Evolutionary conservation across 192 early-diverging fungal species (phyloP).

Genomic region (Coemansia erecta): DNA sequence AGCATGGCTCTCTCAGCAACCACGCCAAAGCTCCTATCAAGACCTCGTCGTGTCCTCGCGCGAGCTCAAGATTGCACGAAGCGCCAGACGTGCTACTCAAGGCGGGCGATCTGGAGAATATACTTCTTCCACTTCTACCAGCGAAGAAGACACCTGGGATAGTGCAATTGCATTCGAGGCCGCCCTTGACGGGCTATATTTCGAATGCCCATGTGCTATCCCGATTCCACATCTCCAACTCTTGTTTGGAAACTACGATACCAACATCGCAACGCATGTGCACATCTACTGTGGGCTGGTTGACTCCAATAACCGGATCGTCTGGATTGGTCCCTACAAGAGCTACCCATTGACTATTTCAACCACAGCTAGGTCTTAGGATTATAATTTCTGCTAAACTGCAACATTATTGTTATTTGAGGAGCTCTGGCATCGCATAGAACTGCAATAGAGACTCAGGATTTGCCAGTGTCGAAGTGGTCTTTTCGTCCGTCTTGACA

Average conservation of each 20-base stretch:
- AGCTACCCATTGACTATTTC: constrained; percentile 47
- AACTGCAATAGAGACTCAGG: constrained; percentile 85
- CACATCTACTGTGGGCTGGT: constrained; percentile 38
- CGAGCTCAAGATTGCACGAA: constrained; percentile 23
- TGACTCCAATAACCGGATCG: constrained; percentile 13
- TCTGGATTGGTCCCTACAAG: constrained; percentile 40
- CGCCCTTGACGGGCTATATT: constrained; percentile 30
- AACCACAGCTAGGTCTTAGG: constrained; percentile 26
- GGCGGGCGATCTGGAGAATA: background rate
- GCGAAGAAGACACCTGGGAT: constrained; percentile 10
- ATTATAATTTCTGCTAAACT: background rate
- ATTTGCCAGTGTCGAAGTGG: constrained; percentile 85
- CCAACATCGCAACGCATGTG: constrained; percentile 22
- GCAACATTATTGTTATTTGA: constrained; percentile 48
- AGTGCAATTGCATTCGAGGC: constrained; percentile 33
- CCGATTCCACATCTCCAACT: constrained; percentile 29
- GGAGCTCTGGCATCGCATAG: constrained; percentile 67
- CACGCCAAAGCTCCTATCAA: constrained; percentile 10
- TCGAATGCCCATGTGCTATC: constrained; percentile 40
- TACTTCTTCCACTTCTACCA: too few species aligned
- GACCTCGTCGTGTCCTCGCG: constrained; percentile 18
- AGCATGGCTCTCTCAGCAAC: constrained; percentile 33
- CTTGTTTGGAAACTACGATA: constrained; percentile 23
- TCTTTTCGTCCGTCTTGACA: constrained; percentile 67
- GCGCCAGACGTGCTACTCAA: background rate